These are phyloP conservation scores for Lipomyces anomalus DNA, from an alignment of 805 yeast species.

Conservation along the genomic window DNA sequence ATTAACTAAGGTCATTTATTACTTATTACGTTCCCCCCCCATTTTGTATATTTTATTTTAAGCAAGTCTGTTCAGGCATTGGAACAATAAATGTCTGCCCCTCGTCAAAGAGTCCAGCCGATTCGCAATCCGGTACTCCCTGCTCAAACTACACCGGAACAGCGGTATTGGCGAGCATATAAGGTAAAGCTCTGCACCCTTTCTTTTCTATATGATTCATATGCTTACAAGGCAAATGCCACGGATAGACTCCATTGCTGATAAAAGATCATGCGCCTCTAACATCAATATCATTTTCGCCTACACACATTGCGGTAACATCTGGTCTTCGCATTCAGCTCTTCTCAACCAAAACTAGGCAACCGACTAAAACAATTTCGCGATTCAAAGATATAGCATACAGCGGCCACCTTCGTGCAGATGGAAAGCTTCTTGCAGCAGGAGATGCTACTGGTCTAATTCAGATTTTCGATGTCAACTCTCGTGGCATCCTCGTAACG, in stretches of 20 bases:
- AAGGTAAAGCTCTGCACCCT: conserved; percentile 29
- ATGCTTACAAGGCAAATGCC: neutral
- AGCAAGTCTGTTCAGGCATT: neutral
- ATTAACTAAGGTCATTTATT: neutral
- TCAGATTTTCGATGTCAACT: conserved; percentile 80
- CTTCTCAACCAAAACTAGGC: conserved; percentile 89
- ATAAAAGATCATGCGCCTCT: conserved; percentile 93
- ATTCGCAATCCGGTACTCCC: conserved; percentile 72
- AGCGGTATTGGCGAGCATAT: conserved; percentile 88
- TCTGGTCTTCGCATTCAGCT: conserved; percentile 88
- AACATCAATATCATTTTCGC: conserved; percentile 81
- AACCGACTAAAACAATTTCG: conserved; percentile 76
- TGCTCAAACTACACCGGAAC: conserved; percentile 83
- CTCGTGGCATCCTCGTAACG: conserved; percentile 72
- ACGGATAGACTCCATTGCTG: conserved; percentile 58
- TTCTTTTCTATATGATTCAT: conserved; percentile 13
- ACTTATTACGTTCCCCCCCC: neutral
- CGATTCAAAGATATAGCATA: conserved; percentile 89
- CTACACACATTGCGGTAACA: conserved; percentile 87
- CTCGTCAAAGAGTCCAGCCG: conserved; percentile 57
- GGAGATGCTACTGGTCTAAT: conserved; percentile 94
- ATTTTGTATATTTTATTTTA: neutral
- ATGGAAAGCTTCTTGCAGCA: conserved; percentile 86
- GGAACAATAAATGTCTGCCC: conserved; percentile 57
- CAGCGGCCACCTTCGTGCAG: conserved; percentile 83